A percentile compares a stretch with the other conserved stretches of the same genome.
phyloP scores from a whole-genome alignment of 257 asterid genomes.

The Gentiana dahurica region DNA sequence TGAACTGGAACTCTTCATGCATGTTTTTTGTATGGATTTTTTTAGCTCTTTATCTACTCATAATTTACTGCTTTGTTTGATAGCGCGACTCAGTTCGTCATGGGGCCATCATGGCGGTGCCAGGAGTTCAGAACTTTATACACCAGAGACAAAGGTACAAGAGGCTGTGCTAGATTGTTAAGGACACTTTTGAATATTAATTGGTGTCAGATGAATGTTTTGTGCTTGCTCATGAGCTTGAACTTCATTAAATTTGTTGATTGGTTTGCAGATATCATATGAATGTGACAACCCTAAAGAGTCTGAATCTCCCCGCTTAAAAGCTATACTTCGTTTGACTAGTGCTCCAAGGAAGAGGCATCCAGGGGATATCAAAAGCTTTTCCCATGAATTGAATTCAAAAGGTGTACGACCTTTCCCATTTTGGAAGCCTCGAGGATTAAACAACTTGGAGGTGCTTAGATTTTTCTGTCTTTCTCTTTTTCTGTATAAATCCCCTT shows the following conservation, averaged over 20 bases:
- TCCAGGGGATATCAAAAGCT: slow-evolving; percentile 94
- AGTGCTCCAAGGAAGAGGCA: slow-evolving; percentile 97
- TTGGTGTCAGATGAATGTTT: no score
- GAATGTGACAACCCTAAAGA: slow-evolving; percentile 96
- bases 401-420: slow-evolving; percentile 99
- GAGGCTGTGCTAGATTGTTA: background rate
- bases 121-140: slow-evolving; percentile 21
- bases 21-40: background rate
- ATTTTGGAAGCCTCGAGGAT: slow-evolving; percentile 89
- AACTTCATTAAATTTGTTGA: background rate
- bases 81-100: slow-evolving; percentile 25
- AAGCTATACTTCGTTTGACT: slow-evolving; percentile 96
- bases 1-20: background rate
- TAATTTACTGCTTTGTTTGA: background rate
- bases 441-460: slow-evolving; percentile 88
- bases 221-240: background rate
- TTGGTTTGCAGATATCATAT: slow-evolving; percentile 48
- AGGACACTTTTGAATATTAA: no score
- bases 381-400: slow-evolving; percentile 93
- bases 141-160: slow-evolving; percentile 38
- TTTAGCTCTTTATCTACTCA: background rate
- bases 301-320: slow-evolving; percentile 95
- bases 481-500: slow-evolving; percentile 8
- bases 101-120: slow-evolving; percentile 31
- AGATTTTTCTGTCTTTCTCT: slow-evolving; percentile 5